Evolutionary conservation across 352 stramenopile species (phyloP).

Genomic region (Phytophthora capsici): DNA sequence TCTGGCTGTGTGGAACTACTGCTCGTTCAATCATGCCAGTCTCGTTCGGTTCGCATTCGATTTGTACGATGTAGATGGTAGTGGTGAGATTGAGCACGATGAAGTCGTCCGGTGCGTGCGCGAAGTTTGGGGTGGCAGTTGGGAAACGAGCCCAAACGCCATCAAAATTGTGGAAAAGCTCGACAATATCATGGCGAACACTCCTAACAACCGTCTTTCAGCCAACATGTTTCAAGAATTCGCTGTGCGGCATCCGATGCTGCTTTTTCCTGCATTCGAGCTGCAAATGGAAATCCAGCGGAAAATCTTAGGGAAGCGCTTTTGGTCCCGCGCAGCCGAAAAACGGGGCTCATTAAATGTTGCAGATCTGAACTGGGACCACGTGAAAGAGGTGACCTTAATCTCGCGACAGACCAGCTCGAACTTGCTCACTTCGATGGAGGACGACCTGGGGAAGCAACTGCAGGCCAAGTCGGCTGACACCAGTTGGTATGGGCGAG

Average conservation of each 20-base stretch:
- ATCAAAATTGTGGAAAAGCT: conserved; percentile 70
- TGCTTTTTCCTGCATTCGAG: conserved; percentile 75
- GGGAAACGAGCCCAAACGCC: conserved; percentile 57
- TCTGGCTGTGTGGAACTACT: conserved; percentile 81
- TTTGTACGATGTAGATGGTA: conserved; percentile 75
- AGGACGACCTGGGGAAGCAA: conserved; percentile 38
- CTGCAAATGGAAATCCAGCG: conserved; percentile 71
- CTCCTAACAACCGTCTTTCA: conserved; percentile 40
- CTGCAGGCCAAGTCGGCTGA: conserved; percentile 15
- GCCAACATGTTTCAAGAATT: conserved; percentile 64
- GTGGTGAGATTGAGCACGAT: conserved; percentile 65
- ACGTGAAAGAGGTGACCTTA: conserved; percentile 38
- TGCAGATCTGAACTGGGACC: conserved; percentile 44
- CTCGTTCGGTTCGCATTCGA: conserved; percentile 78
- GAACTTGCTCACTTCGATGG: conserved; percentile 37
- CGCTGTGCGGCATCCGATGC: conserved; percentile 58
- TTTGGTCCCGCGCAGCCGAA: conserved; percentile 59
- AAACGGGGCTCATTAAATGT: conserved; percentile 47
- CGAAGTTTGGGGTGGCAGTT: conserved; percentile 67
- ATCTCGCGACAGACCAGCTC: conserved; percentile 35
- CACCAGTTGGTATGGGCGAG: conserved; percentile 21
- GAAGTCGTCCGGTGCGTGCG: conserved; percentile 57
- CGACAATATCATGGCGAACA: conserved; percentile 49
- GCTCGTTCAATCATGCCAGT: conserved; percentile 66
- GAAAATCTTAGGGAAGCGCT: conserved; percentile 61